Evolutionary conservation across 1,284 basidiomycete species (phyloP).

Genomic region (Ceratobasidium sp.): DNA sequence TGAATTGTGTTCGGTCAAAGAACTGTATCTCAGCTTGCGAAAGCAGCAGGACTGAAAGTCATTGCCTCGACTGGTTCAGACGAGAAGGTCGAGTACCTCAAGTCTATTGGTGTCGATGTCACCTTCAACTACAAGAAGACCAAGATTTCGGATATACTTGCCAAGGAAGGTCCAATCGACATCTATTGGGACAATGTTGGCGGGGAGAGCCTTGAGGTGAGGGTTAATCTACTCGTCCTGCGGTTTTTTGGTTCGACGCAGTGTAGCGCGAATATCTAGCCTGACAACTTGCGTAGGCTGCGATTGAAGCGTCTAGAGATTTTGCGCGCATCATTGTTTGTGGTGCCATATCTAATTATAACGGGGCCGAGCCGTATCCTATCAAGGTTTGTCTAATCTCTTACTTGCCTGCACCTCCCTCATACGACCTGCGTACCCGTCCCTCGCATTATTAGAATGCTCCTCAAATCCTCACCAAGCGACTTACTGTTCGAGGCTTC

Average conservation of each 20-base stretch:
- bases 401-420: slow-evolving; percentile 1
- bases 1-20: slow-evolving; percentile 29
- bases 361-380: slow-evolving; percentile 53
- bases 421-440: neutral
- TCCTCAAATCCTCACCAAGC: slow-evolving; percentile 63
- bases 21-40: slow-evolving; percentile 73
- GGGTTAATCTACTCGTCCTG: neutral
- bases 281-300: neutral
- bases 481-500: slow-evolving; percentile 73
- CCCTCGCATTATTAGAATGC: slow-evolving; percentile 52
- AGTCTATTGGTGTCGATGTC: slow-evolving; percentile 74
- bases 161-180: slow-evolving; percentile 69
- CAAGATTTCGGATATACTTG: slow-evolving; percentile 67
- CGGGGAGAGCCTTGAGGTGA: slow-evolving; percentile 52
- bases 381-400: slow-evolving; percentile 52
- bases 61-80: slow-evolving; percentile 79
- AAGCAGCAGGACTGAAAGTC: slow-evolving; percentile 73
- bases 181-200: slow-evolving; percentile 66
- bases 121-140: slow-evolving; percentile 81
- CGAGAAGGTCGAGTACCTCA: slow-evolving; percentile 75
- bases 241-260: neutral
- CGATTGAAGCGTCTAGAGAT: slow-evolving; percentile 24
- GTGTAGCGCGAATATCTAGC: neutral
- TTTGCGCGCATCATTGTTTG: slow-evolving; percentile 42
- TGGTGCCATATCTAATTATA: slow-evolving; percentile 56